Evolutionary conservation across 2,329 filamentous ascomycete genomes (phyloP).

Genomic region (Pyrenophora seminiperda): DNA sequence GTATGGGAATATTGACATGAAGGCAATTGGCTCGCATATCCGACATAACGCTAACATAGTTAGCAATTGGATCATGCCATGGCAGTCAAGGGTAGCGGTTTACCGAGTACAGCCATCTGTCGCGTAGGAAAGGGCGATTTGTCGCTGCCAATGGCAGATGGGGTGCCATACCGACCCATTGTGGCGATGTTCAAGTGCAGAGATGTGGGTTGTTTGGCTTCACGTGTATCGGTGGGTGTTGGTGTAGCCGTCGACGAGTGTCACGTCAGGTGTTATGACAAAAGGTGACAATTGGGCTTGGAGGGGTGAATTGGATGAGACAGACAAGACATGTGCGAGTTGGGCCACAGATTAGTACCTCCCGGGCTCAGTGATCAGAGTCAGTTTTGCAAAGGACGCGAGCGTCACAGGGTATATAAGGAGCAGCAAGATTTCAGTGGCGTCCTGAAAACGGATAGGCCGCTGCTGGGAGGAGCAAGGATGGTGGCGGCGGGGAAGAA

Average conservation of each 20-base stretch:
- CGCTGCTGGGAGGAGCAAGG: constrained; percentile 43
- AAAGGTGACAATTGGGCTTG: constrained; percentile 11
- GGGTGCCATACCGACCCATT: constrained; percentile 41
- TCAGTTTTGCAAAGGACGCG: constrained; percentile 36
- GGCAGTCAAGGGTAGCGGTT: constrained; percentile 20
- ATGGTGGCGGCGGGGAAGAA: constrained; percentile 46
- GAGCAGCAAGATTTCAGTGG: constrained; percentile 49
- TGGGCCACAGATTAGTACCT: constrained; percentile 32
- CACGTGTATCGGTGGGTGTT: constrained; percentile 1
- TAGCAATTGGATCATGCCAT: neutral
- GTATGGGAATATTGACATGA: constrained; percentile 99
- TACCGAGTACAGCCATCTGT: constrained; percentile 63
- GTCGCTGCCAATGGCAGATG: constrained; percentile 34
- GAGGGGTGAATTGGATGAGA: constrained; percentile 17
- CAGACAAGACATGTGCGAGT: constrained; percentile 41
- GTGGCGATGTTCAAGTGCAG: constrained; percentile 11
- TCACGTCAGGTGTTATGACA: constrained; percentile 12
- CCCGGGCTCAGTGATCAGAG: constrained; percentile 33
- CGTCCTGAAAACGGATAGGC: constrained; percentile 45
- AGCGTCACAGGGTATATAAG: constrained; percentile 48
- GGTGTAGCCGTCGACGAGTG: constrained; percentile 4
- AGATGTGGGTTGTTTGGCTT: constrained; percentile 16
- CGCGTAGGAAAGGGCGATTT: constrained; percentile 60
- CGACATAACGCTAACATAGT: constrained; percentile 74
- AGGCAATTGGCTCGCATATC: constrained; percentile 97